Base-by-base conservation (phyloP, 148 eudicot genomes). In the Camellia lanceoleosa region DNA sequence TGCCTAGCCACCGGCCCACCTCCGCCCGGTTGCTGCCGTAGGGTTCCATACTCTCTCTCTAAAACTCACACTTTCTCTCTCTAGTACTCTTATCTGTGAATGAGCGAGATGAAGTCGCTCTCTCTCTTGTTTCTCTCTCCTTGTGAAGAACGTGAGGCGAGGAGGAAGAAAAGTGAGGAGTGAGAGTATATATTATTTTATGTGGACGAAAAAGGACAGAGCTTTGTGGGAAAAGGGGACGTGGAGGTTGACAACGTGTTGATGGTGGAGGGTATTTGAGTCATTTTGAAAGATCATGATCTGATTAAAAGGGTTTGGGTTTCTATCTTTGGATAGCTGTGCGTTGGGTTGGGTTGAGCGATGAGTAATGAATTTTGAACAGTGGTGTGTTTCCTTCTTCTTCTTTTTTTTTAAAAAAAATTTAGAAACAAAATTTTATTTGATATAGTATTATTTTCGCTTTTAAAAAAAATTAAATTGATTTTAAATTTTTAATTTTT, bases 1-100 rank as follows among this genome's bases (percentile, higher is more conserved):
- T 92, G 3, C 87, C 86, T 1, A 96, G 78, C 95, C 95, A 96
- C 77, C 95, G 86, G 75, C 91, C 89, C 19, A 93, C 90, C 75
- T 95, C 99, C 70, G 91, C 89, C n/a, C 81, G 44, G 80, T 16
- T 20, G 61, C 23, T 55, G 89, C 85, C 62, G 89, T 87, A 73
- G 63, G 64, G 90, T 49, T 82, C 75, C 66, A 19, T 54, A 55
- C 47, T 68, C 5, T 44, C n/a, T 43, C n/a, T 13, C 46, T 56
- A 47, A 13, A 77, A 16, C 38, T 30, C 38, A 30, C 38, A 30
- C 38, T 30, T 30, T 20, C 52, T 47, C 66, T 51, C 47, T 41
- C 60, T 14, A 68, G 15, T 47, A 54, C 38, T 67, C 58, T 76
- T 84, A 79, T 82, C 68, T 71, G 6, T 49, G 7, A 49, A 49